phyloP scores from a whole-genome alignment of 2,329 filamentous ascomycete genomes.

The Emmonsiellopsis sp. region DNA sequence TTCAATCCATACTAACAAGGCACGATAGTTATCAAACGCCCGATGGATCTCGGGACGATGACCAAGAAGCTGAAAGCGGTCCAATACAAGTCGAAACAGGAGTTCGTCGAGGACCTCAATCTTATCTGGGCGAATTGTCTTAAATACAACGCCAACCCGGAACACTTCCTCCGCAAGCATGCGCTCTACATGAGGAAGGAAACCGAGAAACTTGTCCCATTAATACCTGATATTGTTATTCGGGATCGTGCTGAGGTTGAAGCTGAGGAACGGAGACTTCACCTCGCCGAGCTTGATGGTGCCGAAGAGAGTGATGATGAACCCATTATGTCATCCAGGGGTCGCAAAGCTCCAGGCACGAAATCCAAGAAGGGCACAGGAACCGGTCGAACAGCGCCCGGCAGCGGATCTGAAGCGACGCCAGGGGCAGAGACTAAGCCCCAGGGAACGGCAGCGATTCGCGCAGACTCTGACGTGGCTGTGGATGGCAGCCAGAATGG shows the following conservation, averaged over 20 bases:
- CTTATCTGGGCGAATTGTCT: slow-evolving; percentile 97
- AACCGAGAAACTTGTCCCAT: slow-evolving; percentile 87
- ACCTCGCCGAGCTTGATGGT: slow-evolving; percentile 70
- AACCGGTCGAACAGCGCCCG: slow-evolving; percentile 56
- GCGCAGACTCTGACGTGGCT: slow-evolving; percentile 62
- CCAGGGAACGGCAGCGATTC: slow-evolving; percentile 38
- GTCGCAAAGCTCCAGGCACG: slow-evolving; percentile 73
- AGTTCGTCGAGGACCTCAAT: slow-evolving; percentile 88
- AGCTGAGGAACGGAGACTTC: slow-evolving; percentile 69
- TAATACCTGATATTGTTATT: slow-evolving; percentile 89
- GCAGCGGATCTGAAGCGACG: slow-evolving; percentile 68
- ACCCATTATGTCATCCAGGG: slow-evolving; percentile 94
- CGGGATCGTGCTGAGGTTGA: slow-evolving; percentile 90
- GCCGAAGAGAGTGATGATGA: slow-evolving; percentile 93
- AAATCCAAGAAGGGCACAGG: slow-evolving; percentile 61
- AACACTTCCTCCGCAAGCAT: slow-evolving; percentile 81
- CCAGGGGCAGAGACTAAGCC: slow-evolving; percentile 43
- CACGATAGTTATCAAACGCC: slow-evolving; percentile 74
- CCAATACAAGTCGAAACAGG: slow-evolving; percentile 77
- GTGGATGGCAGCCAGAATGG: slow-evolving; percentile 73
- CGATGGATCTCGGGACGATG: slow-evolving; percentile 97
- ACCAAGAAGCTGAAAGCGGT: slow-evolving; percentile 88
- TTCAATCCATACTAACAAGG: slow-evolving; percentile 3
- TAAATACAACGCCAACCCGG: slow-evolving; percentile 85
- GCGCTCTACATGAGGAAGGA: slow-evolving; percentile 95